These are phyloP conservation scores for Physocladia obscura DNA, from an alignment of 192 early-diverging fungal genomes.

Conservation along the genomic window DNA sequence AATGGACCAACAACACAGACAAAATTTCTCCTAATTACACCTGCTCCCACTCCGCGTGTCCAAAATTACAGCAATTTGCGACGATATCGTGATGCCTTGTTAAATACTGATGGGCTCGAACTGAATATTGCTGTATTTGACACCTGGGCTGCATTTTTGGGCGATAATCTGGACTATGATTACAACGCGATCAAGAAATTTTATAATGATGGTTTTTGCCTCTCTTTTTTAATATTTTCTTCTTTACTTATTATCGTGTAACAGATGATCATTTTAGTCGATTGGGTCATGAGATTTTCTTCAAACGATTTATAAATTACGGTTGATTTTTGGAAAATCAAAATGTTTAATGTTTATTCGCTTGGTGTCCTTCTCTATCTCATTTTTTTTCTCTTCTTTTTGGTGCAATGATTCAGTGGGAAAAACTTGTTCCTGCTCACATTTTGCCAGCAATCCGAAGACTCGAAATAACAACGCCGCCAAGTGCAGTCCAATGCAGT, in stretches of 20 bases:
- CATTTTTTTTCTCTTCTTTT: too few relatives aligned
- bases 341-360: background rate
- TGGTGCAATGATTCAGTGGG: too few relatives aligned
- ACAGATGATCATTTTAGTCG: slow-evolving; percentile 8
- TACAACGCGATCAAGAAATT: too few relatives aligned
- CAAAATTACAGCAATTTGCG: background rate
- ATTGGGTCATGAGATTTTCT: slow-evolving; percentile 7
- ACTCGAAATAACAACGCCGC: background rate
- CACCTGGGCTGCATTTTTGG: slow-evolving; percentile 18
- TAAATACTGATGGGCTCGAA: background rate
- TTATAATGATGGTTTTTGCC: too few relatives aligned
- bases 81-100: background rate
- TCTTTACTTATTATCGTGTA: background rate
- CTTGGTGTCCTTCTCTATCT: background rate
- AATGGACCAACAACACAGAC: slow-evolving; percentile 1
- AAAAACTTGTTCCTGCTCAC: background rate
- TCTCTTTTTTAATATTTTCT: background rate
- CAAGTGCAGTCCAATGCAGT: background rate
- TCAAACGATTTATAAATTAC: background rate
- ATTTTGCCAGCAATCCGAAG: background rate
- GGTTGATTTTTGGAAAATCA: background rate
- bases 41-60: background rate
- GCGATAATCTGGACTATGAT: too few relatives aligned
- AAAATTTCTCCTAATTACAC: slow-evolving; percentile 17
- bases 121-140: background rate